These are phyloP conservation scores for Cadophora sp. DNA, from an alignment of 2,329 filamentous ascomycete genomes.

Conservation along the genomic window DNA sequence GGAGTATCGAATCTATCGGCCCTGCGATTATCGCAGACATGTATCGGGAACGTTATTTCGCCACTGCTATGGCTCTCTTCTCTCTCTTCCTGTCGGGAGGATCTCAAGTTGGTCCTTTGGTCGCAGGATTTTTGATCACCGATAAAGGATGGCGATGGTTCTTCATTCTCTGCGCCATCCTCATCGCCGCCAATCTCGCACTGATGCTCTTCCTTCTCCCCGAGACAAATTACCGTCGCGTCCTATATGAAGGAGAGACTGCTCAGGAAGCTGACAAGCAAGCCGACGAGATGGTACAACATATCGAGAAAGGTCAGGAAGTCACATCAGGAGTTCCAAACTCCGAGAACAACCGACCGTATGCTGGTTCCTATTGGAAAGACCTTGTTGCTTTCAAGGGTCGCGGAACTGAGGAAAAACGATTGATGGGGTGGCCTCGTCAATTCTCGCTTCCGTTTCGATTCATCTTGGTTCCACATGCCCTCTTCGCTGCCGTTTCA, in stretches of 20 bases:
- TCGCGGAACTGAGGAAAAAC: slow-evolving; percentile 31
- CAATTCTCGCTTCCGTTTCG: slow-evolving; percentile 37
- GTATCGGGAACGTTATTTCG: slow-evolving; percentile 35
- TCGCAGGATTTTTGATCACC: slow-evolving; percentile 46
- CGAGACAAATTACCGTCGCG: slow-evolving; percentile 45
- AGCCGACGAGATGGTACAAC: slow-evolving; percentile 32
- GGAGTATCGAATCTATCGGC: slow-evolving; percentile 44
- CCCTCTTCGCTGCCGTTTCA: slow-evolving; percentile 32
- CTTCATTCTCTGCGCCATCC: slow-evolving; percentile 47
- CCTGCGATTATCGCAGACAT: slow-evolving; percentile 44
- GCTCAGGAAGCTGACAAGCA: slow-evolving; percentile 37
- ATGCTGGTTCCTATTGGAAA: slow-evolving; percentile 43
- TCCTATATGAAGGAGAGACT: slow-evolving; percentile 39
- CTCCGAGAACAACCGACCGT: slow-evolving; percentile 26
- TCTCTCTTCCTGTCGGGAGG: slow-evolving; percentile 46
- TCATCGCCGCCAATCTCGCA: slow-evolving; percentile 44
- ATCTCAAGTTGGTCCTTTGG: slow-evolving; percentile 47
- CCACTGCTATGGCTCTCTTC: slow-evolving; percentile 46
- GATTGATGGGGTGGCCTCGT: slow-evolving; percentile 32
- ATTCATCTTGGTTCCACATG: slow-evolving; percentile 36
- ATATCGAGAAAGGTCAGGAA: slow-evolving; percentile 19
- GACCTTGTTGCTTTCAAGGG: slow-evolving; percentile 42
- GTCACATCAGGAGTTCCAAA: background rate
- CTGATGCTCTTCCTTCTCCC: slow-evolving; percentile 46
- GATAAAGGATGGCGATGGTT: slow-evolving; percentile 49